Evolutionary conservation across 805 yeast genomes (phyloP).

Genomic region (Kazachstania martiniae): DNA sequence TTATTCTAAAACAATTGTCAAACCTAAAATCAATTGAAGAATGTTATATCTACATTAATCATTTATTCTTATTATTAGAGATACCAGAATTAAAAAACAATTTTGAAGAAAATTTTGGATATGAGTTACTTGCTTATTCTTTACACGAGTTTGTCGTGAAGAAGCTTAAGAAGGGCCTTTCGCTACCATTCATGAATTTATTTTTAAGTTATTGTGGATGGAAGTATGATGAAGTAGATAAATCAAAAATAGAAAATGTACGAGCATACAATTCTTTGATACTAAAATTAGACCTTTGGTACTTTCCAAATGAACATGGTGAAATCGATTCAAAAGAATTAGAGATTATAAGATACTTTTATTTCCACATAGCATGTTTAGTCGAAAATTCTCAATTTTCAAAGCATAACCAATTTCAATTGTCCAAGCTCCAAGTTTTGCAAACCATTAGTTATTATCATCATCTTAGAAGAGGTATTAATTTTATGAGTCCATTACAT

Average conservation of each 20-base stretch:
- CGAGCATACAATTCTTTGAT: conserved; percentile 47
- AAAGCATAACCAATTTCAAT: conserved; percentile 39
- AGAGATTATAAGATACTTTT: conserved; percentile 40
- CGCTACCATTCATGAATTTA: conserved; percentile 36
- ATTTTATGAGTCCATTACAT: too few species aligned
- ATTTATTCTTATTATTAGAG: conserved; percentile 11
- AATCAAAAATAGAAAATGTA: conserved; percentile 47
- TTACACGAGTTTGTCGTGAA: conserved; percentile 7
- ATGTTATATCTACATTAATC: conserved; percentile 9
- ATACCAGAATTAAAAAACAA: conserved; percentile 7
- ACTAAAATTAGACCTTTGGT: conserved; percentile 55
- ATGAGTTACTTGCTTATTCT: conserved; percentile 12
- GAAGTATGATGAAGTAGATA: conserved; percentile 37
- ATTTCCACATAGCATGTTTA: conserved; percentile 49
- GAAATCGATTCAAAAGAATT: conserved; percentile 4
- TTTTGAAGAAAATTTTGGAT: conserved; percentile 16
- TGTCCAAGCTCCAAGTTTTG: conserved; percentile 42
- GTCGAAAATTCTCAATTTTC: conserved; percentile 41
- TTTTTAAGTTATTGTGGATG: conserved; percentile 48
- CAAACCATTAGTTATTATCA: conserved; percentile 24
- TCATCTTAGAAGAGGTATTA: conserved; percentile 27
- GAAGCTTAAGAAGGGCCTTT: conserved; percentile 19
- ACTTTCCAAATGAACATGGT: conserved; percentile 11
- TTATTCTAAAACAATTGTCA: conserved; percentile 10
- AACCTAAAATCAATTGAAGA: conserved; percentile 6